These are phyloP conservation scores for Funneliformis caledonium DNA, from an alignment of 371 early-diverging fungal genomes.

Conservation along the genomic window DNA sequence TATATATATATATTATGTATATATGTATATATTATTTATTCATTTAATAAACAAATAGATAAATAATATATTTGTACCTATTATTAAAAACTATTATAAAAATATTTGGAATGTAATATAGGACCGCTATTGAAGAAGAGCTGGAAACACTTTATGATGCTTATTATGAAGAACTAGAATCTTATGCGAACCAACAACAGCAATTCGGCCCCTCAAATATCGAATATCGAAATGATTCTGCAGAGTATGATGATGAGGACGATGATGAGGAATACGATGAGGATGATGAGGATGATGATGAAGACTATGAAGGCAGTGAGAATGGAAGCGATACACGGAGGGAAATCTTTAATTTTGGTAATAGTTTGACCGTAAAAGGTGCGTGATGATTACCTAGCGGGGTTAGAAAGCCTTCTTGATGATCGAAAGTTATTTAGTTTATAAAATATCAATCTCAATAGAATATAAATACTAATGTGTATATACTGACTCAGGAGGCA, in stretches of 20 bases:
- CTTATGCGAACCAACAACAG: conserved; percentile 81
- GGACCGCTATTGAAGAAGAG: conserved; percentile 90
- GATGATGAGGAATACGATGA: conserved; percentile 39
- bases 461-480: not conserved
- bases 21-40: too few relatives aligned
- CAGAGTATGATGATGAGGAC: conserved; percentile 35
- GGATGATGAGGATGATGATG: conserved; percentile 39
- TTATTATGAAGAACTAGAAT: conserved; percentile 90
- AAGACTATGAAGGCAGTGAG: conserved; percentile 37
- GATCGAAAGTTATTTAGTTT: not conserved
- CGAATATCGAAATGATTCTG: conserved; percentile 31
- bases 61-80: too few relatives aligned
- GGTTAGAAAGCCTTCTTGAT: conserved; percentile 11
- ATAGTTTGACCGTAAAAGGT: conserved; percentile 43
- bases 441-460: not conserved
- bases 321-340: conserved; percentile 35
- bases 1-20: too few relatives aligned
- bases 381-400: conserved; percentile 25
- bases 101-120: conserved; percentile 43
- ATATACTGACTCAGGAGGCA: conserved; percentile 43
- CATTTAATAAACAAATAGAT: too few relatives aligned
- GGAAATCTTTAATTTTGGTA: conserved; percentile 39
- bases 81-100: not conserved
- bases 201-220: conserved; percentile 40
- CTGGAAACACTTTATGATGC: conserved; percentile 90